phyloP scores from a whole-genome alignment of 164 flowering plant genomes.

The Echeveria elegans region DNA sequence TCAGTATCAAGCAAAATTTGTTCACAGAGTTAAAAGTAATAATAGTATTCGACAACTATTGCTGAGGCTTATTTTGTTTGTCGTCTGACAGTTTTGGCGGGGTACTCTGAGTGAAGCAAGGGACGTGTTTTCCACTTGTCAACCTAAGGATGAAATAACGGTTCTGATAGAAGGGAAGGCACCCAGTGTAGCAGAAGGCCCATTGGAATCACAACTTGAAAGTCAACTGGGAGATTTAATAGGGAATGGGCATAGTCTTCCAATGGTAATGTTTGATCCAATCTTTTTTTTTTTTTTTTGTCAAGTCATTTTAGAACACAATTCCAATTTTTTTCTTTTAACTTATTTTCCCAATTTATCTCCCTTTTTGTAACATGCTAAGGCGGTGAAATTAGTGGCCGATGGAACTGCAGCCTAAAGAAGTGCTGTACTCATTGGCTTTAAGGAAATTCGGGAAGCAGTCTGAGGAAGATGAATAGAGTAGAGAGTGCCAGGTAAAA shows the following conservation, averaged over 20 bases:
- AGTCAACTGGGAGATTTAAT: constrained; percentile 50
- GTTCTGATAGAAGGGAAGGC: constrained; percentile 65
- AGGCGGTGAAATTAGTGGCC: constrained; percentile 40
- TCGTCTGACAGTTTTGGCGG: constrained; percentile 72
- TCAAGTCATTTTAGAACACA: background rate
- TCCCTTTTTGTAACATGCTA: background rate
- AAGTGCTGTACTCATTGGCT: constrained; percentile 68
- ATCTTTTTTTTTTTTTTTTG: background rate
- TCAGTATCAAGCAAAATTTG: background rate
- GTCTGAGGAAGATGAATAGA: constrained; percentile 26
- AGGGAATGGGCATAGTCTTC: constrained; percentile 69
- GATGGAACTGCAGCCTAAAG: constrained; percentile 41
- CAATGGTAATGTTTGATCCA: constrained; percentile 33
- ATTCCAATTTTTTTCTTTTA: background rate
- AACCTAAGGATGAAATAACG: constrained; percentile 92
- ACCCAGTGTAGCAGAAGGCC: constrained; percentile 32
- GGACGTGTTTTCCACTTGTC: constrained; percentile 48
- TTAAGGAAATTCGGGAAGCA: constrained; percentile 59
- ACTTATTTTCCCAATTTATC: background rate
- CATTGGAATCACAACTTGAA: constrained; percentile 72
- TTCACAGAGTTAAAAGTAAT: background rate
- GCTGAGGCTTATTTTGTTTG: constrained; percentile 2
- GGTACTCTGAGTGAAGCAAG: constrained; percentile 78
- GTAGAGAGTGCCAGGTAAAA: background rate
- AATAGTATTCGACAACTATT: background rate